phyloP scores from a whole-genome alignment of 2,329 filamentous ascomycete genomes.

The Xylaria polymorpha region DNA sequence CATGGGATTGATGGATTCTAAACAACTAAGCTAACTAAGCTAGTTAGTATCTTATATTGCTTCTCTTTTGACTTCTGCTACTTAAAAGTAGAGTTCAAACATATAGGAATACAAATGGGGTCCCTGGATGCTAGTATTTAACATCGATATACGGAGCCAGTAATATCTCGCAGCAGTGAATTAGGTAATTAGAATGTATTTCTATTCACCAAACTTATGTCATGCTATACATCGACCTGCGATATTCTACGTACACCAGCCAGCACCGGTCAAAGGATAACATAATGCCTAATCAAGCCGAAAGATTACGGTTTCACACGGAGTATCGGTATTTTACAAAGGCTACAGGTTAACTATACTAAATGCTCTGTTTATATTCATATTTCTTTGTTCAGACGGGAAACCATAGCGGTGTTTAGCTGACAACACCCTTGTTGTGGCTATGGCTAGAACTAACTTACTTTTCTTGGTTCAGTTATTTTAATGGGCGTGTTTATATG shows the following conservation, averaged over 20 bases:
- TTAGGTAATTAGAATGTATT: neutral
- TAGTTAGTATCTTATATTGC: neutral
- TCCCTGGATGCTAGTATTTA: neutral
- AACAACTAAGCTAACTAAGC: no score
- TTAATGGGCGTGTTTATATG: neutral
- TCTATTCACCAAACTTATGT: neutral
- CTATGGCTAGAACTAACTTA: neutral
- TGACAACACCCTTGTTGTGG: neutral
- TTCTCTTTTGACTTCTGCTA: neutral
- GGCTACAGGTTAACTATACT: neutral
- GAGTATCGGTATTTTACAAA: neutral
- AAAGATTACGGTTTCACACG: neutral
- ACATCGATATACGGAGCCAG: neutral
- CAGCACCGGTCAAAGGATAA: neutral
- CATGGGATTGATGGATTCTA: neutral
- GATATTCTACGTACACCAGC: neutral
- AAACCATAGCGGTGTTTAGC: neutral
- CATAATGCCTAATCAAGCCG: neutral
- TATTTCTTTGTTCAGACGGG: neutral
- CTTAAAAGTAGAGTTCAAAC: neutral
- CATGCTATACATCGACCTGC: neutral
- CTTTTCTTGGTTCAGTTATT: neutral
- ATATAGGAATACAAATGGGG: neutral
- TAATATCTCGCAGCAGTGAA: neutral
- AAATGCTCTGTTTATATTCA: neutral